Conservation (phyloP, 1,139 yeast genomes). For the Sporopachydermia cereana region DNA sequence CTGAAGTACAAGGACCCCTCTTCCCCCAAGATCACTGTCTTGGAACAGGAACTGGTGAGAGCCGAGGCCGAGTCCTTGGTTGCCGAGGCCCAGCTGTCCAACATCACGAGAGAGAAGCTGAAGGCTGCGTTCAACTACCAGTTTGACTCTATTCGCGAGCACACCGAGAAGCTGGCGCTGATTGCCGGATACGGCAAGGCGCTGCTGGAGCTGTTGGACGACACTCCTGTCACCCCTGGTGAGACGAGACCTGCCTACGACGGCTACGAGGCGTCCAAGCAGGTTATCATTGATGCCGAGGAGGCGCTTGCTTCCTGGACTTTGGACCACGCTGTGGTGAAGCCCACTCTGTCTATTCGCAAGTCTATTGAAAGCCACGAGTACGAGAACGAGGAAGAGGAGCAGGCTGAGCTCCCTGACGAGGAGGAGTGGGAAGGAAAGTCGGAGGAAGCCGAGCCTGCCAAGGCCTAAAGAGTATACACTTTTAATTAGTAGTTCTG, state of each 20-base stretch:
- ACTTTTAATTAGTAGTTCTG: no score
- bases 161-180: slow-evolving; percentile 72
- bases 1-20: slow-evolving; percentile 77
- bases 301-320: slow-evolving; percentile 79
- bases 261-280: slow-evolving; percentile 81
- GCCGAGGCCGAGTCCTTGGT: slow-evolving; percentile 87
- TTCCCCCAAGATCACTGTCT: slow-evolving; percentile 67
- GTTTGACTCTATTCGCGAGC: slow-evolving; percentile 73
- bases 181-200: slow-evolving; percentile 90
- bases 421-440: slow-evolving; percentile 6
- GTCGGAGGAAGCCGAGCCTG: slow-evolving; percentile 6
- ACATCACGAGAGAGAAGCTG: slow-evolving; percentile 77
- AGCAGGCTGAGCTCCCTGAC: slow-evolving; percentile 14
- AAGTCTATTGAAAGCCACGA: slow-evolving; percentile 55
- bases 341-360: slow-evolving; percentile 70
- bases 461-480: neutral
- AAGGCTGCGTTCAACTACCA: slow-evolving; percentile 79
- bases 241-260: slow-evolving; percentile 83
- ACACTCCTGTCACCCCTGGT: slow-evolving; percentile 82
- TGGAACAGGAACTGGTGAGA: slow-evolving; percentile 81
- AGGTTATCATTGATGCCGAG: slow-evolving; percentile 77
- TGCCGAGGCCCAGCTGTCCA: slow-evolving; percentile 83
- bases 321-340: slow-evolving; percentile 65
- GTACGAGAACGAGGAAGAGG: slow-evolving; percentile 46
- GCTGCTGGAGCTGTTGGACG: slow-evolving; percentile 68